Percentiles rank a stretch among this genome's conserved stretches.
Conservation (phyloP, 148 eudicot species). For the Amaranthus palmeri region DNA sequence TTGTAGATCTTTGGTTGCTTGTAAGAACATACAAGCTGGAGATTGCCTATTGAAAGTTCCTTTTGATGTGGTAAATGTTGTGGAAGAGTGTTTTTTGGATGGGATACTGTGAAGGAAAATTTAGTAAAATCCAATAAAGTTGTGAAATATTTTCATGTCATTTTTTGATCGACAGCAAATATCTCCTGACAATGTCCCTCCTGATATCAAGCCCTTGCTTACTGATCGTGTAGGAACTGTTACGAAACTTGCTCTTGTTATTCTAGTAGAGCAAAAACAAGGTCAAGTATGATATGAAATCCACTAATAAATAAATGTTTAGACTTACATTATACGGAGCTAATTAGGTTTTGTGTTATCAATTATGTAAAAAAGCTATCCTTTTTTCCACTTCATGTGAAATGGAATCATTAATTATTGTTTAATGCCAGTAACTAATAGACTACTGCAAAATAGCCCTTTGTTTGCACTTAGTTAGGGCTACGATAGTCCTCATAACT, state of each 20-base stretch:
- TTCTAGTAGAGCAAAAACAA: conserved; percentile 57
- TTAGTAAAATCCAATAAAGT: neutral
- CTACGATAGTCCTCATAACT: too few relatives aligned
- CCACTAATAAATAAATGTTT: neutral
- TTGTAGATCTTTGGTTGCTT: conserved; percentile 57
- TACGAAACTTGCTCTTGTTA: conserved; percentile 67
- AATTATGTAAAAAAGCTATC: neutral
- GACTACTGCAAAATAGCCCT: neutral
- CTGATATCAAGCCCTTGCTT: conserved; percentile 45
- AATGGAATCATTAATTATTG: neutral
- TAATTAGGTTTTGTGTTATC: neutral
- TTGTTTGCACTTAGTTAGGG: neutral
- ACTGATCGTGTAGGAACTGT: conserved; percentile 44
- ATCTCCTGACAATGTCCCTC: conserved; percentile 54
- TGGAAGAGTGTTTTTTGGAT: conserved; percentile 45
- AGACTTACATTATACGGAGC: neutral
- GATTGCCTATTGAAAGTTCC: conserved; percentile 78
- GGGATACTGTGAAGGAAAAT: conserved; percentile 38
- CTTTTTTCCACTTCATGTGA: neutral
- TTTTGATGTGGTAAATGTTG: conserved; percentile 44
- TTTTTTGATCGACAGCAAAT: conserved; percentile 48
- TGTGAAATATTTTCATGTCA: conserved; percentile 6
- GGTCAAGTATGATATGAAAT: conserved; percentile 40
- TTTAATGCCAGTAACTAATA: neutral
- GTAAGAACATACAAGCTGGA: conserved; percentile 44